A percentile compares a stretch with the other conserved stretches of the same genome.
Conservation (phyloP, 2,329 filamentous ascomycete genomes). For the Ceratocystis papillata region DNA sequence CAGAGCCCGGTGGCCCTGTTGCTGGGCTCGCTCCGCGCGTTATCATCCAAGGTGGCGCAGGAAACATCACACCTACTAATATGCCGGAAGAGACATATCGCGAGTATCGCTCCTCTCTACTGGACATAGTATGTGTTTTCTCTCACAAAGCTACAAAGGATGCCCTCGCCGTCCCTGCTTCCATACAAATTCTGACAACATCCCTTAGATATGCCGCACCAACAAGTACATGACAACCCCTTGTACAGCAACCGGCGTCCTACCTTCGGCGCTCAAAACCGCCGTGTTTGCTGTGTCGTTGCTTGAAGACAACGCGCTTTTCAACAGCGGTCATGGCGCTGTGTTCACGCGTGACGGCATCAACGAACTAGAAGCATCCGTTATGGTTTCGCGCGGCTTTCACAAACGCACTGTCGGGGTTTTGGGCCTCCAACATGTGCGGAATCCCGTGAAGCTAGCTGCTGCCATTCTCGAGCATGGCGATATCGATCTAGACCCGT, state of each 20-base stretch:
- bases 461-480: constrained; percentile 58
- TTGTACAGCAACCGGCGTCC: constrained; percentile 16
- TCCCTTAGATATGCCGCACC: constrained; percentile 36
- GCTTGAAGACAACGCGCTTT: constrained; percentile 70
- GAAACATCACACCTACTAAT: constrained; percentile 52
- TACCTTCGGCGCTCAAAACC: constrained; percentile 55
- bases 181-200: constrained; percentile 3
- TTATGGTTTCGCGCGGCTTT: constrained; percentile 67
- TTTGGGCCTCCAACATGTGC: constrained; percentile 61
- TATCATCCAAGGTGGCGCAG: constrained; percentile 64
- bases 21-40: constrained; percentile 42
- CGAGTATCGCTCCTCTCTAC: constrained; percentile 49
- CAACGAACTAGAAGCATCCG: constrained; percentile 75
- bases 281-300: constrained; percentile 64
- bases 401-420: constrained; percentile 70
- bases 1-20: not conserved
- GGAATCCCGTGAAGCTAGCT: constrained; percentile 68
- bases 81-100: constrained; percentile 48
- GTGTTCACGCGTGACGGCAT: constrained; percentile 76
- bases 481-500: constrained; percentile 45
- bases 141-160: too few relatives aligned
- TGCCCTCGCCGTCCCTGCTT: not conserved
- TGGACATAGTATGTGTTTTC: constrained; percentile 42
- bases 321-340: constrained; percentile 74
- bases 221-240: constrained; percentile 39